Base-by-base conservation (phyloP, 768 basidiomycete species). In the Serendipita sp. region DNA sequence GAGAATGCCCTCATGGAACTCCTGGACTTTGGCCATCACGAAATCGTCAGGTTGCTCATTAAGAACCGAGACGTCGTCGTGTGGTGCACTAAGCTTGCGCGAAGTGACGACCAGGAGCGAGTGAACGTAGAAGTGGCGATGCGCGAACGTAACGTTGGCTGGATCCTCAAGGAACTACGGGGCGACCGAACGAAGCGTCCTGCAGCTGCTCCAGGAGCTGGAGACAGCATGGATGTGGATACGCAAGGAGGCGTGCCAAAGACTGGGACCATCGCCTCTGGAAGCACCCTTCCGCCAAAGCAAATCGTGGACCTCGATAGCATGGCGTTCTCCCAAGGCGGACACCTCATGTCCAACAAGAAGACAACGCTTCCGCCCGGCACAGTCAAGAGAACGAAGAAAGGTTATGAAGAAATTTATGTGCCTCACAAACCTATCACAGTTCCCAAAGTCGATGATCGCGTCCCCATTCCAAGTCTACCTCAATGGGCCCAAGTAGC, bases 401-500 rank as follows among this genome's bases (percentile, higher is more conserved):
- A 99, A 73, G 93, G 96, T 1, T 97, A 89, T 72, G 96, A 98
- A 72, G 96, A 99, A 73, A 94, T 99, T 36, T 93, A 97, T 67
- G 90, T 99, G 0, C 94, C 94, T 3, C 87, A 90, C 0, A 94
- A 94, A 76, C 80, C 84, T 66, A 83, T 87, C 67, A 78, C 81
- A 0, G 75, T 79, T 2, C 36, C 36, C 16, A 75, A 75, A 3
- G 80, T 84, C 1, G 81, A 81, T 23, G 89, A 91, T 50, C 72
- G 86, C 15, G 84, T 99, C 0, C 81, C 85, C 1, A 78, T 95
- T 16, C 70, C 84, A 0, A 77, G 79, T 36, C 71, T 99, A 62
- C 95, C 95, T 0, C 77, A 77, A 11, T 99, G 96, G 96, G 83
- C 91, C 2, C 83, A 85, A 16, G 81, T 83, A 37, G 95, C 92